Base-by-base conservation (phyloP, 805 yeast species). In the Myxozyma udenii region DNA sequence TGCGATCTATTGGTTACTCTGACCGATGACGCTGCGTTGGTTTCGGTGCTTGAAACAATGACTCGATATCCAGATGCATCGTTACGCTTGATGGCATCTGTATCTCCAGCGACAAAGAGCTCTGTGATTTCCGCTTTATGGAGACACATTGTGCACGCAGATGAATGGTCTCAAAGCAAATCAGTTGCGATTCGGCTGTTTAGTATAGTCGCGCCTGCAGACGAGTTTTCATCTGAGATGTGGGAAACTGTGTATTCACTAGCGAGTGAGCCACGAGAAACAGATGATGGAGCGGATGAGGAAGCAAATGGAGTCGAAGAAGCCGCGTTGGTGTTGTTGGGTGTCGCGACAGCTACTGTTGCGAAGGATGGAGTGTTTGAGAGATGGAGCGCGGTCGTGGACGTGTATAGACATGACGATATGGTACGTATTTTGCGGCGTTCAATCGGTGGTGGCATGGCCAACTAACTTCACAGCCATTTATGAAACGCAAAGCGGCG, bases 271-370 rank as follows among this genome's bases (percentile, higher is more conserved):
- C 33, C 9, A 28, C 33, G 33, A 28, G 33, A 9, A 28, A 9
- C 9, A 9, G 33, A 28, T 28, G 12, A 28, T 9, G 14, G 33
- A 28, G 33, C 33, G 9, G 33, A 28, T 9, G 73, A 76, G 40
- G 82, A 78, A 50, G 77, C 74, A 24, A 66, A 53, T 32, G 4
- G 36, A 14, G 47, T 79, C n/a, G 71, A 68, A 50, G 67, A 77
- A 18, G 68, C 78, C 2, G 71, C 80, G 0, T 61, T 83, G 14
- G 81, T 79, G 61, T 70, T 78, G 1, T 62, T 81, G 9, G 86
- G 87, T 0, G 66, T 74, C 1, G 65, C 74, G 28, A 65, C 73
- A 3, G 66, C 68, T 1, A 40, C 33, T 12, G 19, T 49, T 18
- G 62, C 66, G 2, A 62, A 57, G 3, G 50, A 48, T 0, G 44